phyloP scores from a whole-genome alignment of 2,329 filamentous ascomycete genomes.

The Microsporum ferrugineum region DNA sequence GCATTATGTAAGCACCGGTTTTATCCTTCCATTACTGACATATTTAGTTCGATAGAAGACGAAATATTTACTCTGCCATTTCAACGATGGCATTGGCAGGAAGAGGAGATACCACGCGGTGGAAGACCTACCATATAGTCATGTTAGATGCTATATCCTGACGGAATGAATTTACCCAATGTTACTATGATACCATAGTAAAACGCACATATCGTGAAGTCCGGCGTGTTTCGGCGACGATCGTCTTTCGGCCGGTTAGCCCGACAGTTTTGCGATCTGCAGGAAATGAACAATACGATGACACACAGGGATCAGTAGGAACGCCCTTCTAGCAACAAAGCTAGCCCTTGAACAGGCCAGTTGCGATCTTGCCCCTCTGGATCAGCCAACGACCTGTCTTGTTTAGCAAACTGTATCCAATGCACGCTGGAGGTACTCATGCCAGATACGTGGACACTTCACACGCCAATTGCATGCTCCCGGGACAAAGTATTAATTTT shows the following conservation, averaged over 20 bases:
- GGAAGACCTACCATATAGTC: too few species aligned
- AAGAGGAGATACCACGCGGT: not conserved
- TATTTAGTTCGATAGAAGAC: not conserved
- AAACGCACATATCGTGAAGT: not conserved
- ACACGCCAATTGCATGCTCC: not conserved
- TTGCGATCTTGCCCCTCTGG: too few species aligned
- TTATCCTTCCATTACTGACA: not conserved
- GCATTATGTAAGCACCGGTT: not conserved
- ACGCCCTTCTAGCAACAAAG: not conserved
- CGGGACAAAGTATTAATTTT: not conserved
- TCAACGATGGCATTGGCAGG: not conserved
- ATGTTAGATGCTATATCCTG: too few species aligned
- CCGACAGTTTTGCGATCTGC: not conserved
- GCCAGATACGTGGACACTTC: not conserved
- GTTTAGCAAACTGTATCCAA: too few species aligned
- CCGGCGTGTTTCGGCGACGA: not conserved
- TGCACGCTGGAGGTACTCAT: too few species aligned
- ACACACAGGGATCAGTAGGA: not conserved
- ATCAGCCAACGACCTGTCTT: too few species aligned
- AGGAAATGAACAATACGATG: not conserved
- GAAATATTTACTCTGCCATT: too few species aligned
- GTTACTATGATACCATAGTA: not conserved
- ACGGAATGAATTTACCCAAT: not conserved
- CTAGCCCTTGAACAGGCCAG: not conserved
- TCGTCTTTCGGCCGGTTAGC: slow-evolving; percentile 3